Evolutionary conservation across 495 filamentous ascomycete genomes (phyloP), one percentile per base, ranked within the genome.

Genomic region (Xylaria grammica): DNA sequence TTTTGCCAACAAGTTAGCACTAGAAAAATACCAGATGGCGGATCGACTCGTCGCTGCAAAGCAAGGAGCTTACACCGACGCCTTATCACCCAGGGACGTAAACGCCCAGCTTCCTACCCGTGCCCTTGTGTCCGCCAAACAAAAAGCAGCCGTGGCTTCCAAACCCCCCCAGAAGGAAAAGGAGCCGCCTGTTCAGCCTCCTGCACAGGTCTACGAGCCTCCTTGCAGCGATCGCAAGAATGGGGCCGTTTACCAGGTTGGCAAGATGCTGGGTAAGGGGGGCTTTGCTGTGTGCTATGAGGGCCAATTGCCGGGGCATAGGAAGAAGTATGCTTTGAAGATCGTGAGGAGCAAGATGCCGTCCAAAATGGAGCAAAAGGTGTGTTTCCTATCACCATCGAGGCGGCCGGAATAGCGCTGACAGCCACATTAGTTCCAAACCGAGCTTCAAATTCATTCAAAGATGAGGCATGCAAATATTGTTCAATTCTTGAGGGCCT

Each of bases 391-490:
- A 26, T 29, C 9, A 17, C 27, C 11, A 15, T 15, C n/a, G 20
- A 7, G 32, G 13, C 19, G 38, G 20, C n/a, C 38, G 8, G 40
- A 11, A 64, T n/a, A 32, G 53, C 60, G 34, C 77, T 86, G 67
- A 87, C 72, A 59, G 26, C 15, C 42, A 48, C 53, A 60, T 24
- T 60, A 97, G 93, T 99, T 99, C 77, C 92, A 95, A 77, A 97
- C 93, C 4, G 96, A 99, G 73, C 85, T 99, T 1, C 93, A 97
- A 75, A 96, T 99, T 49, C 96, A 99, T 74, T 96, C 94, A 19
- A 98, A 97, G 74, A 93, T 99, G 89, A 86, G 87, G 38, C 94
- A 99, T 68, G 88, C 89, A 11, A 94, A 96, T 71, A 94, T 99
- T 61, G 95, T 98, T 55, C 89, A 92, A 64, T 98, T 98, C 70